Evolutionary conservation across 495 filamentous ascomycete genomes (phyloP), one percentile per base, ranked within the genome.

Genomic region (Talaromyces trachyspermus): DNA sequence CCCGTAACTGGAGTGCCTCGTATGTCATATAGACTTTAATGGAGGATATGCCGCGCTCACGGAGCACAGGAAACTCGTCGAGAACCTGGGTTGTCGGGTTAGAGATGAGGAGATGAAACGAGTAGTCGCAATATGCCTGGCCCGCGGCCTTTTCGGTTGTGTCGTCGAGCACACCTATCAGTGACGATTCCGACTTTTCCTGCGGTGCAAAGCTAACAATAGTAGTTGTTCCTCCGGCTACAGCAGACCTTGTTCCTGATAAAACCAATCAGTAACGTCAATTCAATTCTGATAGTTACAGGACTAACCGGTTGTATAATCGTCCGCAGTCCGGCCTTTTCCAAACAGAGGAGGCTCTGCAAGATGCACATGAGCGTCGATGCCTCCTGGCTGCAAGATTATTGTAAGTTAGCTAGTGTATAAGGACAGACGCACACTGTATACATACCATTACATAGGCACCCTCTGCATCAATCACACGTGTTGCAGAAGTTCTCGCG

Each of bases 21-120:
- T 83, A 83, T 1, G 78, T 83, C 79, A 83, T 82, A 55, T 80
- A 83, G 20, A 82, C 66, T 57, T 83, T 82, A 24, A 80, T 63
- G 9, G 67, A 74, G 11, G 68, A 76, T 45, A 83, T 73, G 19
- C 79, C 77, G 10, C 70, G 64, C 19, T 66, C 59, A 4, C 59
- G 50, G 1, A 77, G 56, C n/a, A 65, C 57, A 0, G 67, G 59
- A 29, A 79, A 66, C 37, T 77, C 71, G 3, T 57, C 56, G 0
- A 80, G 64, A 1, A 72, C 67, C 8, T 51, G 50, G 8, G 46
- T 38, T 10, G 64, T 72, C 0, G 76, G 74, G 42, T 80, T 79
- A 2, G 71, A 65, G 18, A 81, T 58, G 41, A 84, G 66, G 1
- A 81, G 56, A 53, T 84, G 79, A 57, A 80, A 80, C n/a, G 66